Evolutionary conservation across 176 grass and related monocot genomes (phyloP), one percentile per base, ranked within the genome.

Genomic region (Zoysia pacifica): DNA sequence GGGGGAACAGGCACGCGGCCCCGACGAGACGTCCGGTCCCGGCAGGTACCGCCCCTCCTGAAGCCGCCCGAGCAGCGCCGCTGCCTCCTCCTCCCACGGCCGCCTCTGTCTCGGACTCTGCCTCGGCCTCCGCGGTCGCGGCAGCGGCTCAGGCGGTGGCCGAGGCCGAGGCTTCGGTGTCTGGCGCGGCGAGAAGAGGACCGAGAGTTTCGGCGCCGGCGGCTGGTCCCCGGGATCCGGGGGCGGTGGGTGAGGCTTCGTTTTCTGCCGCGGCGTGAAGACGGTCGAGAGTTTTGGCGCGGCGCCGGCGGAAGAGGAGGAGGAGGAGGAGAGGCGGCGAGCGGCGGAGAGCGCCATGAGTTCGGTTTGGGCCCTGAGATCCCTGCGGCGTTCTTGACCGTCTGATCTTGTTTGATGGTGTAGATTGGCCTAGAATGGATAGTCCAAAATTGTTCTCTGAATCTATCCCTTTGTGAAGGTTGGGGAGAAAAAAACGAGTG

Each of bases 41-140:
- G 74, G 75, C 1, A 93, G 71, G 79, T 90, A 90, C 0, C 60
- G 6, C 18, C 80, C 85, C 28, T 87, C 55, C 38, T 78, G 86
- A 62, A 94, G 87, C 68, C 92, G 73, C 48, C 69, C 65, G 67
- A 89, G 77, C 4, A 91, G 77, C 49, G 73, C 80, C 45, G n/a
- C 62, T 9, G 71, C 88, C 70, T 76, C 88, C 67, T 78, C 67
- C 62, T 76, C 83, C 83, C 86, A 86, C 54, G 80, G 86, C 58
- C 16, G 43, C 61, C 81, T 81, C 18, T 48, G 36, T 43, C 0
- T 60, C 9, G 70, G 66, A n/a, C 49, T 71, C 50, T 69, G 62
- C 49, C 61, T 75, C 70, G 28, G 28, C 28, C 28, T 28, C 28
- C 28, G 28, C 28, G 28, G 28, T 28, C 50, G 53, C 72, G 7